phyloP scores from a whole-genome alignment of 345 rosid species.

The Acer negundo region DNA sequence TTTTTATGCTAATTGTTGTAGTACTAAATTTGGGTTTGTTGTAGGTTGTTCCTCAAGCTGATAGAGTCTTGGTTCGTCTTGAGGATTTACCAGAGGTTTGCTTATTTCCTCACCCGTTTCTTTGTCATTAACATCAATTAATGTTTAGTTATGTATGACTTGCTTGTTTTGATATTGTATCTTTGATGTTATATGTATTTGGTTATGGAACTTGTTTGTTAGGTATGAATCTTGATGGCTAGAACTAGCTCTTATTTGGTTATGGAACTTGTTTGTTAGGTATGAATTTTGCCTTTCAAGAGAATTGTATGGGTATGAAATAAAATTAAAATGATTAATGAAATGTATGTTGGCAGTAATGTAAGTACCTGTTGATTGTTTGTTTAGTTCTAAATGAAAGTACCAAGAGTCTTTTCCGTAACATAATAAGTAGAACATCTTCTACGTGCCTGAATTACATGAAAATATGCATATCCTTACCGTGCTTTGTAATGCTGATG shows the following conservation, averaged over 20 bases:
- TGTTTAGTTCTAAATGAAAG: background rate
- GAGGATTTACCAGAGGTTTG: slow-evolving; percentile 75
- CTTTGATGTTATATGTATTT: background rate
- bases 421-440: background rate
- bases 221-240: background rate
- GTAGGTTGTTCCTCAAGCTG: slow-evolving; percentile 94
- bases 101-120: background rate
- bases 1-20: background rate
- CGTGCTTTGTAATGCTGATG: slow-evolving; percentile 12
- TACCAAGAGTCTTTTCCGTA: background rate
- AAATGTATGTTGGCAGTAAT: background rate
- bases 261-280: too few relatives aligned
- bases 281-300: too few relatives aligned
- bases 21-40: slow-evolving; percentile 13
- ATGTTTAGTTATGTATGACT: background rate
- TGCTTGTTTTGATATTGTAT: background rate
- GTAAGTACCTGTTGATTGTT: background rate
- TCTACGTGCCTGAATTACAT: background rate
- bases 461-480: background rate
- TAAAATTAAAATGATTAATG: background rate
- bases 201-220: background rate
- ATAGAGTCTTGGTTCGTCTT: slow-evolving; percentile 87
- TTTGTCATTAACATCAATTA: background rate
- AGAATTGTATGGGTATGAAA: background rate
- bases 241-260: background rate